Base-by-base conservation (phyloP, 768 basidiomycete genomes). In the Mycena leptocephala region DNA sequence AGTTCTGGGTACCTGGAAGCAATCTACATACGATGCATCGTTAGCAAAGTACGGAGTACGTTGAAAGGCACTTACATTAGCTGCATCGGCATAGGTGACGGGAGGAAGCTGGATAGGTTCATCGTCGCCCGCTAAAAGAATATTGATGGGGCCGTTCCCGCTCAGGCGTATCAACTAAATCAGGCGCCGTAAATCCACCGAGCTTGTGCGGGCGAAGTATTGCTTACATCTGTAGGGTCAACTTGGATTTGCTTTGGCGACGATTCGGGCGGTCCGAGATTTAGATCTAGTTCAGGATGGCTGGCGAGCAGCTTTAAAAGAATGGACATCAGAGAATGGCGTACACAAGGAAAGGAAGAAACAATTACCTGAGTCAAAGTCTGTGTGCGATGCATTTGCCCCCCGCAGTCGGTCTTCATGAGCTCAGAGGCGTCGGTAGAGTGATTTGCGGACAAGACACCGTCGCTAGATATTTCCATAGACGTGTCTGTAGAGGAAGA, bases 31-130 rank as follows among this genome's bases (percentile, higher is more conserved):
- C 33, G n/a, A 10, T 3, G 37, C 22, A 59, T 26, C 2, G n/a
- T 39, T 16, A 39, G n/a, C 11, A 39, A 5, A 6, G 9, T 5
- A 24, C 6, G 39, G 20, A 3, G 30, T 56, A 18, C 30, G 28
- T 22, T 51, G 5, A 48, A 22, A 48, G 13, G 13, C 9, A n/a
- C 83, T 77, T 79, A 86, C 87, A 78, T 87, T 86, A 30, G 85
- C 82, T 48, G 87, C 85, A 77, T 87, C 87, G 6, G 86, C 87
- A 70, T 86, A 87, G 18, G 87, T 87, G 41, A 79, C 74, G 43
- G 82, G 77, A 51, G 79, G 70, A 20, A 76, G 61, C 72, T 81
- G 80, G n/a, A 84, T 77, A 28, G 70, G 48, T 35, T 78, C 70
- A 2, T 72, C 74, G 18, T 73, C 61, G 56, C 35, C 70, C 30